These are phyloP conservation scores for Xenoacremonium recifei DNA, from an alignment of 2,329 filamentous ascomycete species.

Conservation along the genomic window DNA sequence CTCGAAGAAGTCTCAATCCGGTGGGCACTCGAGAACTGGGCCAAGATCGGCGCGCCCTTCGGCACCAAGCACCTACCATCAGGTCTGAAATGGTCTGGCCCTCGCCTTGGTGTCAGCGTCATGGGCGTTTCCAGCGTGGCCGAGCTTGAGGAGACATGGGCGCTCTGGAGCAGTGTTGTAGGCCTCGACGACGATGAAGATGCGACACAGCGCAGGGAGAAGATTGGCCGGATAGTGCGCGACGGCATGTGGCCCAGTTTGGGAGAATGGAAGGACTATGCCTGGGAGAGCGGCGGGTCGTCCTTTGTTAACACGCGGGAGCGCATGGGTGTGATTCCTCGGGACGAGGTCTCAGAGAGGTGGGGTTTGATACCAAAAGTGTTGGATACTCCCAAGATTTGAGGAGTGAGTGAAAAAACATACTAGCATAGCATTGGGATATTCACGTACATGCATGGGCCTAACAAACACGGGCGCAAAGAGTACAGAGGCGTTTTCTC, in stretches of 20 bases:
- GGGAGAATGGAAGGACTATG: slow-evolving; percentile 61
- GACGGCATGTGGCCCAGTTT: slow-evolving; percentile 55
- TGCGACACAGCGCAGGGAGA: slow-evolving; percentile 27
- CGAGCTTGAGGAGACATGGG: slow-evolving; percentile 63
- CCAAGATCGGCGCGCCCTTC: slow-evolving; percentile 43
- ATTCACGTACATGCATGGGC: no score
- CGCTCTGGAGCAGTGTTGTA: slow-evolving; percentile 54
- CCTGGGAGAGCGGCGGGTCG: slow-evolving; percentile 60
- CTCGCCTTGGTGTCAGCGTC: slow-evolving; percentile 55
- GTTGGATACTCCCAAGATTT: slow-evolving; percentile 28
- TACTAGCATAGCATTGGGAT: no score
- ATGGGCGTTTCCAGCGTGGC: slow-evolving; percentile 63
- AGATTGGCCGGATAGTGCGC: slow-evolving; percentile 33
- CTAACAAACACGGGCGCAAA: no score
- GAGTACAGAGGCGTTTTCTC: no score
- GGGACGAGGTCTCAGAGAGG: slow-evolving; percentile 25
- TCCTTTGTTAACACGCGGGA: slow-evolving; percentile 39
- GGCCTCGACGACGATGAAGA: slow-evolving; percentile 36
- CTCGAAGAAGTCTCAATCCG: slow-evolving; percentile 83
- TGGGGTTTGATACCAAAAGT: slow-evolving; percentile 24
- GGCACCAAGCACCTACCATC: slow-evolving; percentile 33
- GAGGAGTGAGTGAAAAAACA: slow-evolving; percentile 2
- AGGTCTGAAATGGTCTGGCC: slow-evolving; percentile 8
- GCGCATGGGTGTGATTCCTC: slow-evolving; percentile 28
- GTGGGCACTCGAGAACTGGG: slow-evolving; percentile 70